Evolutionary conservation across 371 early-diverging fungal species (phyloP), one percentile per base, ranked within the genome.

Genomic region (Lichtheimia corymbifera): DNA sequence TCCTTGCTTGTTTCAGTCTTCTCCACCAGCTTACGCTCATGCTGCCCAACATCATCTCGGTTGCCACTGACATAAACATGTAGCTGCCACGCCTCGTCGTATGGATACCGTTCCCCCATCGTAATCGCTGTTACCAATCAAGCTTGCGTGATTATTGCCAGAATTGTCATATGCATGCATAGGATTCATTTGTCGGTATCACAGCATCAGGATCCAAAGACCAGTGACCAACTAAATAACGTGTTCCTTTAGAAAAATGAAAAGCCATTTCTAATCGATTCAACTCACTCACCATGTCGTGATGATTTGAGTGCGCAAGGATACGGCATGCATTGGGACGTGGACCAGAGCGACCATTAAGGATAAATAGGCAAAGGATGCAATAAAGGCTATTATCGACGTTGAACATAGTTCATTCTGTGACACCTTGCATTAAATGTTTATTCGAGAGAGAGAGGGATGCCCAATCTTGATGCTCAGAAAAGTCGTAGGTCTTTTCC

Each of bases 301-400:
- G 12, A 42, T 66, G 59, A 14, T 52, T 43, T 0, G 78, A 55
- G 17, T 67, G 62, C 5, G 35, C 17, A 14, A 74, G 35, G 15
- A 77, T 73, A 6, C 63, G 66, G 15, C 81, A 80, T 5, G 73
- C 62, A 17, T 59, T 57, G 4, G 67, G 64, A 24, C 76, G 59
- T 15, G 65, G 67, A 61, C 69, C 74, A n/a, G 64, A 54, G 0
- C 61, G 65, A 0, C 69, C 74, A 27, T 80, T 71, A 40, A 72
- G 53, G 24, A 80, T 51, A 43, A 76, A 78, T 1, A 63, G 72
- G 11, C 82, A 62, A 3, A 81, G n/a, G 11, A 63, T 64, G 62
- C 82, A 81, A 53, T 76, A 76, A 12, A 81, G 62, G 52, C 82
- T 81, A 27, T 65, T 81, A 27, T 81, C 82, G 9, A 81, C 68